Evolutionary conservation across 441 rosid species (phyloP).

Genomic region (Euphorbia celastroides): DNA sequence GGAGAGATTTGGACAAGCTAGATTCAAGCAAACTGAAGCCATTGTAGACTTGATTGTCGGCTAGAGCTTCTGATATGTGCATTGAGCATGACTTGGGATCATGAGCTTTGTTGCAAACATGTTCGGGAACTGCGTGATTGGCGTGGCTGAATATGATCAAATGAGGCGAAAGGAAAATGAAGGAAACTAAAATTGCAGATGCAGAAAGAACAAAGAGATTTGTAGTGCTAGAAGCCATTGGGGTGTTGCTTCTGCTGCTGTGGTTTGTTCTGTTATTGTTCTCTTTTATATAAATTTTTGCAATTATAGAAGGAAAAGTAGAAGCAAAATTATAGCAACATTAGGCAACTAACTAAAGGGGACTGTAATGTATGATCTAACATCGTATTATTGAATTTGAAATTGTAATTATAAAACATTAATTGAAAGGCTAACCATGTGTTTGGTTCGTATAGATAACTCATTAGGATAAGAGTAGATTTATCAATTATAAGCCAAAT

Average conservation of each 20-base stretch:
- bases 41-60: background rate
- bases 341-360: background rate
- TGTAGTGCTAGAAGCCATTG: background rate
- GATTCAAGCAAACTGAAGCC: background rate
- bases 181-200: background rate
- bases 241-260: background rate
- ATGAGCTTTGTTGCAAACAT: background rate
- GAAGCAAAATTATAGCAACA: background rate
- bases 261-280: background rate
- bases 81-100: background rate
- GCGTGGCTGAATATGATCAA: constrained; percentile 7
- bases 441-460: background rate
- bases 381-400: background rate
- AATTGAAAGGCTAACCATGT: background rate
- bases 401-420: background rate
- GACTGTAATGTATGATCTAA: background rate
- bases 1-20: constrained; percentile 5
- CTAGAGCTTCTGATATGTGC: constrained; percentile 13
- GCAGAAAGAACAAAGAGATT: background rate
- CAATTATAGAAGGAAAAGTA: background rate
- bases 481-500: background rate
- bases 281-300: background rate
- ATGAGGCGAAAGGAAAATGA: constrained; percentile 4
- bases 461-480: background rate
- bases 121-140: background rate